Evolutionary conservation across 257 asterid genomes (phyloP).

Genomic region (Nyctanthes arbortristis): DNA sequence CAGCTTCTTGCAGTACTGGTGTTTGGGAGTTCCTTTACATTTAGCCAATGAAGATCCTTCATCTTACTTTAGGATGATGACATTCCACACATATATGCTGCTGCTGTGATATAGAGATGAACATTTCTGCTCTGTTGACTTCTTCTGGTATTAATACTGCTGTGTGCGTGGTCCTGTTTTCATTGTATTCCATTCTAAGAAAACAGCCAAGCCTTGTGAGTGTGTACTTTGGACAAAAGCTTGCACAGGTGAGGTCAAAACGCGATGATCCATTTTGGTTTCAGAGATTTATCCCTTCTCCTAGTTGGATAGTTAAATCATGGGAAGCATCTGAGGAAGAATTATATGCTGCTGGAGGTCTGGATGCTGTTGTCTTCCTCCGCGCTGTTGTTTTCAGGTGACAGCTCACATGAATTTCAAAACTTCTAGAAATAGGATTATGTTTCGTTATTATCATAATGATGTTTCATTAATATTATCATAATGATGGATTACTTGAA

Average conservation of each 20-base stretch:
- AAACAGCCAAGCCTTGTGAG: conserved; percentile 66
- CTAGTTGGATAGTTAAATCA: conserved; percentile 89
- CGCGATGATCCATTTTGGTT: conserved; percentile 65
- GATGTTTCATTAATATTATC: background rate
- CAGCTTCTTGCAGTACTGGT: conserved; percentile 11
- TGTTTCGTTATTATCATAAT: background rate
- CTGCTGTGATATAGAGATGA: conserved; percentile 50
- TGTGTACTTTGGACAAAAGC: conserved; percentile 79
- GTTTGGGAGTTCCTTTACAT: conserved; percentile 14
- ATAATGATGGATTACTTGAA: too few relatives aligned
- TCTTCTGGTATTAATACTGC: conserved; percentile 75
- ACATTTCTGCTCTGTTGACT: conserved; percentile 68
- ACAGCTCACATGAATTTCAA: conserved; percentile 15
- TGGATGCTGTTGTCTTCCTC: conserved; percentile 91
- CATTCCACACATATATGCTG: conserved; percentile 24
- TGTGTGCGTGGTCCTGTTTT: conserved; percentile 46
- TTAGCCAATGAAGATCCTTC: conserved; percentile 25
- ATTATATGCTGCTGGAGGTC: conserved; percentile 60
- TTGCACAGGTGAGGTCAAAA: conserved; percentile 51
- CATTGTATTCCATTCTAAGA: conserved; percentile 67
- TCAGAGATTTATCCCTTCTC: conserved; percentile 84
- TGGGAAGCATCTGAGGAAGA: conserved; percentile 94
- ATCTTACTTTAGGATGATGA: conserved; percentile 27
- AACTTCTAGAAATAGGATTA: background rate
- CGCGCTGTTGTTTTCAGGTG: conserved; percentile 87